Evolutionary conservation across 1,284 basidiomycete species (phyloP), one percentile per base, ranked within the genome.

Genomic region (Leccinum subspadiceum): DNA sequence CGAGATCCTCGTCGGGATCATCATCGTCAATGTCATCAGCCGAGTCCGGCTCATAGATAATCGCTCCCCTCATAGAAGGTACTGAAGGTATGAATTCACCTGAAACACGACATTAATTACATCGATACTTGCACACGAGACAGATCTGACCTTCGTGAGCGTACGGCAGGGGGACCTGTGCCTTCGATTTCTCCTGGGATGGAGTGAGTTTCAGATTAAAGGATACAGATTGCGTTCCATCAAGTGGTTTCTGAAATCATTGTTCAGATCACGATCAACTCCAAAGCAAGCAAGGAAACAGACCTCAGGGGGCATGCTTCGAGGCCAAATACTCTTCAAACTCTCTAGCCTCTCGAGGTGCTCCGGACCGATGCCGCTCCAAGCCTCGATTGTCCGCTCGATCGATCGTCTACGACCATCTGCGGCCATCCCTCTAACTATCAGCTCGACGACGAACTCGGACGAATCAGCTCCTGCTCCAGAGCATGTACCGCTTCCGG

Each of bases 21-120:
- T 94, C 93, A 58, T 93, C 92, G 67, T 94, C 92, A 53, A 93
- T 82, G 66, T 94, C 93, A 68, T 94, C 92, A 35, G 89, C 92
- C 17, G 91, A 92, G 69, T 94, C 92, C 15, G 93, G 92, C 66
- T 93, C 89, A 63, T 94, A 94, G 57, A 83, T 71, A 39, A 87
- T 86, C 13, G 77, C 76, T 7, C 76, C 77, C 15, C 70, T 59
- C 9, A 60, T 53, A 24, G 61, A 54, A 17, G 63, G 48, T 17
- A 33, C 50, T 9, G 61, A 58, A 53, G 60, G 51, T 2, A n/a
- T 2, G 2, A 17, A 49, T 66, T 72, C 69, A 12, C 76, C 77
- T 76, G 60, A 12, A 50, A 59, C 2, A 37, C 6, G 35, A 26
- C n/a, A 41, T 64, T 59, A 29, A 60, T 12, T 37, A 57, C 15